Conservation (phyloP, 169 alveolate genomes). For the Perkinsus marinus region DNA sequence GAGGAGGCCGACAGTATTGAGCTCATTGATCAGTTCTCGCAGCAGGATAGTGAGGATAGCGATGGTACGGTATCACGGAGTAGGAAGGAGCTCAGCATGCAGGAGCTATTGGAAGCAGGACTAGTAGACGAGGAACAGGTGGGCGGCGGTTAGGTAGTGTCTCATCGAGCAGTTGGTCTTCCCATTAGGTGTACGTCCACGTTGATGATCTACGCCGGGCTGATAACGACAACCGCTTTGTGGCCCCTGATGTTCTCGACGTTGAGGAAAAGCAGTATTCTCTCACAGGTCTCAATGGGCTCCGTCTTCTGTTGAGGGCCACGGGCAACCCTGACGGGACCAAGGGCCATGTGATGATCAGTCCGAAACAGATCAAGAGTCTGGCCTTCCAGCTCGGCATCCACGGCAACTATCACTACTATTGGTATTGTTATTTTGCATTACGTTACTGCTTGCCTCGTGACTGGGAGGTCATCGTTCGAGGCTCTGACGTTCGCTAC, state of each 20-base stretch:
- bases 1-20: neutral
- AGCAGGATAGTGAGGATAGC: neutral
- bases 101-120: neutral
- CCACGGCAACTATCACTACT: slow-evolving; percentile 6
- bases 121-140: slow-evolving; percentile 1
- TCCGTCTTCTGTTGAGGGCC: neutral
- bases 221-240: neutral
- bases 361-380: slow-evolving; percentile 1
- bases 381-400: neutral
- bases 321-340: neutral
- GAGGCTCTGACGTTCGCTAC: neutral
- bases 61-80: neutral
- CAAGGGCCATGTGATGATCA: neutral
- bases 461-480: neutral
- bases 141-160: neutral
- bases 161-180: no score
- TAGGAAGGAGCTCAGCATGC: neutral
- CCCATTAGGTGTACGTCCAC: neutral
- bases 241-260: neutral
- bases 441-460: neutral
- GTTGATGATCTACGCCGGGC: neutral
- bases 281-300: neutral
- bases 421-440: slow-evolving; percentile 4
- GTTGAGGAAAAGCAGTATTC: neutral
- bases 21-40: neutral